phyloP scores from a whole-genome alignment of 2,329 filamentous ascomycete genomes.

The Celoporthe dispersa region DNA sequence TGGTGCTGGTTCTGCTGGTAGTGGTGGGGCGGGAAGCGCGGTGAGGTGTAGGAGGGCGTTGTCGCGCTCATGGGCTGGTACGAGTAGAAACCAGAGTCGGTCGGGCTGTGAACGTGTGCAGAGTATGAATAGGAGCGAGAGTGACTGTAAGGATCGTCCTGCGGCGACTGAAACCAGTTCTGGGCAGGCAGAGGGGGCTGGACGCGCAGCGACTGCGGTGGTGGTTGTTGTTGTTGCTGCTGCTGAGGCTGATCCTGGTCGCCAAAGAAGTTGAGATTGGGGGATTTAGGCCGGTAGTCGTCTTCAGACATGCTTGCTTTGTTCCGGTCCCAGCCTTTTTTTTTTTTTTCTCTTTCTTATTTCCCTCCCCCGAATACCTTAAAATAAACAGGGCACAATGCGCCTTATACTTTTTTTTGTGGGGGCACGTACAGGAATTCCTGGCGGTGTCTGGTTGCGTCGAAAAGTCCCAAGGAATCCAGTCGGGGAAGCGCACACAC shows the following conservation, averaged over 20 bases:
- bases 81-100: slow-evolving; percentile 22
- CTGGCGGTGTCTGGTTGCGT: slow-evolving; percentile 1
- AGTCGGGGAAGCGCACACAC: not conserved
- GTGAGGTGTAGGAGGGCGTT: slow-evolving; percentile 21
- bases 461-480: not conserved
- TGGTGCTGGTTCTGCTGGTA: slow-evolving; percentile 18
- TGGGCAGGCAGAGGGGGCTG: slow-evolving; percentile 19
- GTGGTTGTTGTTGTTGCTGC: slow-evolving; percentile 21
- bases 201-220: slow-evolving; percentile 16
- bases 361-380: not conserved
- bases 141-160: slow-evolving; percentile 22
- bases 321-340: not conserved
- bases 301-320: slow-evolving; percentile 34
- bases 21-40: slow-evolving; percentile 25
- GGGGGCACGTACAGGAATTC: not conserved
- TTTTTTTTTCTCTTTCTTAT: no score
- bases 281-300: slow-evolving; percentile 61
- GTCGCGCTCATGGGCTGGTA: slow-evolving; percentile 24
- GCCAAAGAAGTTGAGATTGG: slow-evolving; percentile 48
- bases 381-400: slow-evolving; percentile 6
- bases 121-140: slow-evolving; percentile 29
- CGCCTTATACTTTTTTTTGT: slow-evolving; percentile 16
- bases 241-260: slow-evolving; percentile 31
- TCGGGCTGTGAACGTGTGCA: slow-evolving; percentile 26
- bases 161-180: slow-evolving; percentile 27